These are phyloP conservation scores for Talaromyces thailandensis DNA, from an alignment of 495 filamentous ascomycete genomes.

Conservation along the genomic window DNA sequence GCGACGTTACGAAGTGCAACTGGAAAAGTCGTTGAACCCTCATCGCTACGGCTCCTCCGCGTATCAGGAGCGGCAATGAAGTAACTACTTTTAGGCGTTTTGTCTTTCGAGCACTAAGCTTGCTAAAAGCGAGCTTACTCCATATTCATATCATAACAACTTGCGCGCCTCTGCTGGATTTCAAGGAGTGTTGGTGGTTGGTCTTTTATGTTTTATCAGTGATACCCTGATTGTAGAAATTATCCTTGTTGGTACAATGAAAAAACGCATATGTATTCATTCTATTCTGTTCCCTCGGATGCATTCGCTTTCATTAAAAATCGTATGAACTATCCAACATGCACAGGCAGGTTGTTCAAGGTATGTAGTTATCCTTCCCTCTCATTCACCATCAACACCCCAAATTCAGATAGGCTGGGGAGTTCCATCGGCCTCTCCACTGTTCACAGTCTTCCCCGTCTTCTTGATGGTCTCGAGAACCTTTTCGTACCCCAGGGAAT, in stretches of 20 bases:
- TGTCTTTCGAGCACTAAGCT: neutral
- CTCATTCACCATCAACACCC: neutral
- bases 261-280: neutral
- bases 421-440: conserved; percentile 53
- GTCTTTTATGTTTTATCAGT: neutral
- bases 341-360: neutral
- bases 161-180: neutral
- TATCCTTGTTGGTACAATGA: neutral
- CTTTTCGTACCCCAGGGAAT: conserved; percentile 59
- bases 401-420: conserved; percentile 20
- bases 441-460: conserved; percentile 85
- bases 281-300: neutral
- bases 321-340: neutral
- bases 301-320: neutral
- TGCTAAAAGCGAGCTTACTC: neutral
- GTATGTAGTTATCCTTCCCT: neutral
- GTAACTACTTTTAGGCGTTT: neutral
- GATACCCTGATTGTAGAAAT: neutral
- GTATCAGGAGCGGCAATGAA: neutral
- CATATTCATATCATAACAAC: neutral
- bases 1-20: conserved; percentile 4
- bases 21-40: conserved; percentile 3
- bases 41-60: neutral
- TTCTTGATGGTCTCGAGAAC: conserved; percentile 87
- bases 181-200: neutral